phyloP scores from a whole-genome alignment of 306 rosid species.

The Gleditsia sinensis region DNA sequence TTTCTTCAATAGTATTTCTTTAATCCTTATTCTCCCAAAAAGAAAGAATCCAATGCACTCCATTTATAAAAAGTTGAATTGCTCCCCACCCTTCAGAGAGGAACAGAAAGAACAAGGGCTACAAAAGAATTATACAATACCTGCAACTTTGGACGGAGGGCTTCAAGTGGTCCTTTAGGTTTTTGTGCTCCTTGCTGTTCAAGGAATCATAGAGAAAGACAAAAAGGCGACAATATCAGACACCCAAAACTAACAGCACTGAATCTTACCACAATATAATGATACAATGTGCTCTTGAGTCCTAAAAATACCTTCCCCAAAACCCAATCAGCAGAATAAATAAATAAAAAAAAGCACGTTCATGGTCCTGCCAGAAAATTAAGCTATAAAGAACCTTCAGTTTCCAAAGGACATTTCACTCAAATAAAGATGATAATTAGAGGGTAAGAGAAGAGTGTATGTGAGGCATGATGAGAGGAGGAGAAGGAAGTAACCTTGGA shows the following conservation, averaged over 20 bases:
- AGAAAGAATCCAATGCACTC: not conserved
- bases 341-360: slow-evolving; percentile 95
- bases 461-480: slow-evolving; percentile 2
- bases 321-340: slow-evolving; percentile 99
- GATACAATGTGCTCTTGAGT: slow-evolving; percentile 1
- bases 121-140: not conserved
- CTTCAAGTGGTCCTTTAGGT: slow-evolving; percentile 57
- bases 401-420: slow-evolving; percentile 14
- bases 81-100: not conserved
- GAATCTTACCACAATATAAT: not conserved
- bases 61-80: not conserved
- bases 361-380: slow-evolving; percentile 78
- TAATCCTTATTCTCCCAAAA: not conserved
- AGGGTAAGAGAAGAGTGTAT: not conserved
- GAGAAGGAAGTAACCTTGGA: slow-evolving; percentile 65
- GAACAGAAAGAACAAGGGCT: not conserved
- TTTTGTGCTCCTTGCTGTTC: slow-evolving; percentile 65
- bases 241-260: not conserved
- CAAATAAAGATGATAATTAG: too few relatives aligned
- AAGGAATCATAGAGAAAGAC: slow-evolving; percentile 28
- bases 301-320: slow-evolving; percentile 61
- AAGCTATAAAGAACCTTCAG: slow-evolving; percentile 24
- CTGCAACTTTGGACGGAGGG: slow-evolving; percentile 20
- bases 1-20: not conserved
- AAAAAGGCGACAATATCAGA: slow-evolving; percentile 9